These are phyloP conservation scores for Phytopythium oedochilum DNA, from an alignment of 352 stramenopile species.

Conservation along the genomic window DNA sequence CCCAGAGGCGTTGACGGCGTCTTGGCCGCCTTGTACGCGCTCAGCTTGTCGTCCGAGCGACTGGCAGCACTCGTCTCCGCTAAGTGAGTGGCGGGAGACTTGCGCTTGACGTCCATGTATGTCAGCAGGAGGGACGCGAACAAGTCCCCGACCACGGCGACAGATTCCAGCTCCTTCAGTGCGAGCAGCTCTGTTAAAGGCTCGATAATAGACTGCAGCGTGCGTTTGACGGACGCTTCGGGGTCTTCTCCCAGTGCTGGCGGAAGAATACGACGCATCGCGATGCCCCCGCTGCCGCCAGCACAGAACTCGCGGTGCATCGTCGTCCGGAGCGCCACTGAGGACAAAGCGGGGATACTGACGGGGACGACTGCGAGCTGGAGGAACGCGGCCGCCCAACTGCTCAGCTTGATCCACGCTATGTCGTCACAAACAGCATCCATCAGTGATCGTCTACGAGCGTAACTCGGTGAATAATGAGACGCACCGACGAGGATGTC, in stretches of 20 bases:
- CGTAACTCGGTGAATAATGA: not conserved
- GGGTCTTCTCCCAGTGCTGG: not conserved
- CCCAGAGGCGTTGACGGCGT: conserved; percentile 23
- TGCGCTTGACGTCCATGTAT: conserved; percentile 55
- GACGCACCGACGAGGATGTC: conserved; percentile 43
- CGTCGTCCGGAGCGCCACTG: not conserved
- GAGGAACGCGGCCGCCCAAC: conserved; percentile 28
- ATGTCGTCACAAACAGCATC: not conserved
- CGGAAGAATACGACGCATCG: conserved; percentile 19
- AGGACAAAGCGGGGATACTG: conserved; percentile 26
- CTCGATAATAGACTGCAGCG: conserved; percentile 33
- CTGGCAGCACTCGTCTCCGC: no score
- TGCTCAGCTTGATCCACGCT: conserved; percentile 32
- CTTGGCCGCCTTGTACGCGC: conserved; percentile 32
- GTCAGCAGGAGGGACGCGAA: conserved; percentile 72
- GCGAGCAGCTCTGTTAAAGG: conserved; percentile 52
- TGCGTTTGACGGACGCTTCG: conserved; percentile 5
- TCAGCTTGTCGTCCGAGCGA: not conserved
- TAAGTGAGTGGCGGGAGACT: not conserved
- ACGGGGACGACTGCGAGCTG: conserved; percentile 55
- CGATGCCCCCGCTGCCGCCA: conserved; percentile 55
- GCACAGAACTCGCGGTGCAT: conserved; percentile 46
- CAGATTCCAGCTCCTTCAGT: conserved; percentile 58
- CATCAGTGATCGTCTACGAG: not conserved
- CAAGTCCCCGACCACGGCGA: conserved; percentile 62